Base-by-base conservation (phyloP, 108 stramenopile species). In the Nitzschia inconspicua region DNA sequence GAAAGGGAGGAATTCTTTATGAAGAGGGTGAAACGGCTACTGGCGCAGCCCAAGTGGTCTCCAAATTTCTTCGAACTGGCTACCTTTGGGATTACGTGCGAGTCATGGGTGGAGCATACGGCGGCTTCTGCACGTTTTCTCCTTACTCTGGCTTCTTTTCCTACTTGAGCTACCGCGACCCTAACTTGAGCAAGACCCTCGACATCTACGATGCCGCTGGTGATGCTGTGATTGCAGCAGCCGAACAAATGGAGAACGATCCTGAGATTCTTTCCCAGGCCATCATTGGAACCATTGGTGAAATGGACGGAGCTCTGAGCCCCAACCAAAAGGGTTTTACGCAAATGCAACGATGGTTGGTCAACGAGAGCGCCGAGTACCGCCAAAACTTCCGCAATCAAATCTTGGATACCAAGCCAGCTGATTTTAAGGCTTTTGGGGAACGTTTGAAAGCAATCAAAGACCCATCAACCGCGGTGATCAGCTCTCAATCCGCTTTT, bases 41-140 rank as follows among this genome's bases (percentile, higher is more conserved):
- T 39, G 96, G 96, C 18, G 67, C 91, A 7, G 70, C 86, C 4
- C 58, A 81, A 27, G 94, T 96, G 42, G 83, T 94, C 41, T 44
- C 77, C 1, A 70, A 84, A 39, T 96, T 82, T 66, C 80, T 98
- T 24, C 70, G 91, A 29, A 95, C 91, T 26, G 95, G 95, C 44
- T 84, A 84, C 64, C 77, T 97, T 53, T 97, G 96, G 96, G 96
- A 98, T 63, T 75, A 92, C 39, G 95, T 98, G 6, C 75, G 96
- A 26, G 96, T 98, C n/a, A 84, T 84, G 76, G 95, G 95, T n/a
- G 96, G 97, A 22, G 97, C 97, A 2, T 98, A 98, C 64, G 97
- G 96, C 41, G 96, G 95, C 13, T 95, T 95, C 77, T 94, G 94
- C 60, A 80, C 88, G 27, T 95, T 95, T 71, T 76, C 83, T 59